Evolutionary conservation across 331 rosid species (phyloP).

Genomic region (Rhamnella rubrinervis): DNA sequence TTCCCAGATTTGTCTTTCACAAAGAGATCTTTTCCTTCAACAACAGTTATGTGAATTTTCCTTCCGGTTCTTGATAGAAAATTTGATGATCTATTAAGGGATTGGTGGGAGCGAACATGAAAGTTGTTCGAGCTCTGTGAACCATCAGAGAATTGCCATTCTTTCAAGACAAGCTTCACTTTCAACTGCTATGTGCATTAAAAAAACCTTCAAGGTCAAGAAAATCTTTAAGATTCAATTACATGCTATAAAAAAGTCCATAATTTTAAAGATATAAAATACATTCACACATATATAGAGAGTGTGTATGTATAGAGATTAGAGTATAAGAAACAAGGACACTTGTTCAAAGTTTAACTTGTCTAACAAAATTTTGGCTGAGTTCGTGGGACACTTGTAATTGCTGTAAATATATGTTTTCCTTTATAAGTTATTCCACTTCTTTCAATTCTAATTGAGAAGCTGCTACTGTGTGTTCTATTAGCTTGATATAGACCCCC

Average conservation of each 20-base stretch:
- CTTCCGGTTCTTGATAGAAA: constrained; percentile 69
- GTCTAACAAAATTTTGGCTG: neutral
- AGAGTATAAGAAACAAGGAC: neutral
- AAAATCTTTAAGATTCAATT: neutral
- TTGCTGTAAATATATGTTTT: neutral
- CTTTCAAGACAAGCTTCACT: constrained; percentile 68
- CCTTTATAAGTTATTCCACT: too few species aligned
- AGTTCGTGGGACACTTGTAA: neutral
- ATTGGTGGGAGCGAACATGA: constrained; percentile 37
- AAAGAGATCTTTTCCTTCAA: constrained; percentile 77
- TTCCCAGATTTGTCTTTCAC: constrained; percentile 71
- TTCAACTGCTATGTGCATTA: constrained; percentile 56
- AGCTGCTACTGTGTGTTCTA: too few species aligned
- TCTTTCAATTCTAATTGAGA: too few species aligned
- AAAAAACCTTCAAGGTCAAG: neutral
- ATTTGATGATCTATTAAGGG: constrained; percentile 66
- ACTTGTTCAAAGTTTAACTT: neutral
- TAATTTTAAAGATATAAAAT: neutral
- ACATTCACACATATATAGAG: too few species aligned
- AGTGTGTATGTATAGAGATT: neutral
- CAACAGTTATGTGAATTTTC: constrained; percentile 60
- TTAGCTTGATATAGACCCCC: too few species aligned
- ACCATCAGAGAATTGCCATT: constrained; percentile 98
- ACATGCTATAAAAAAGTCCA: neutral
- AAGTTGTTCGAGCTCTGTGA: constrained; percentile 55